Evolutionary conservation across 2,329 filamentous ascomycete species (phyloP), one percentile per base, ranked within the genome.

Genomic region (Aspergillus texensis): DNA sequence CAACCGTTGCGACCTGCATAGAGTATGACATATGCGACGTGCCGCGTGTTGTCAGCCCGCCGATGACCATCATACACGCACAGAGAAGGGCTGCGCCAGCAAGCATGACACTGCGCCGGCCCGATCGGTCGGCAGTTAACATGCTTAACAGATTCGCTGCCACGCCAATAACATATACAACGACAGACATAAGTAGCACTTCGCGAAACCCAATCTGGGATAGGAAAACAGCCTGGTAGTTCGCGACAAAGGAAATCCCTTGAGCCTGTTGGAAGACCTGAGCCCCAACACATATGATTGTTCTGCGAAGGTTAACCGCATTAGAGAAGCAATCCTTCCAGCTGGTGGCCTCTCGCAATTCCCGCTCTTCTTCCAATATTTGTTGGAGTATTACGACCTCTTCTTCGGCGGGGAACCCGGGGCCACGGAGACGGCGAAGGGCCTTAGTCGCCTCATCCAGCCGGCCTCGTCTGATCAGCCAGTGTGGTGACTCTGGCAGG

Each of bases 201-300:
- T 62, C 43, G 34, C 32, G 50, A 43, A 65, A 60, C 2, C 63
- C 63, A 28, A 62, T 53, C 28, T 66, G 58, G 24, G 64, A 55
- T 14, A 66, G 56, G 21, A 64, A 66, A 45, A 61, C 62, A 62
- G 45, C 62, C 50, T 43, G 63, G 62, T 58, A 72, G 56, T 58
- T 65, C 39, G 52, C 36, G 6, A 62, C 50, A 21, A 62, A 62
- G 11, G 56, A 59, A 41, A 48, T 62, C 10, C 61, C 61, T 39
- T 62, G 61, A 3, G 39, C 50, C 34, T 62, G 61, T 19, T 62
- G 61, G 41, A 62, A 59, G 48, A 48, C 16, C 26, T 62, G 61
- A 28, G 34, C 28, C 6, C 61, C 61, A 2, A 55, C 43, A 46
- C 19, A 34, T 26, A 62, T 62, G 6, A 53, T 24, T 12, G 60